Evolutionary conservation across 345 rosid species (phyloP), one percentile per base, ranked within the genome.

Genomic region (Geranium brycei): DNA sequence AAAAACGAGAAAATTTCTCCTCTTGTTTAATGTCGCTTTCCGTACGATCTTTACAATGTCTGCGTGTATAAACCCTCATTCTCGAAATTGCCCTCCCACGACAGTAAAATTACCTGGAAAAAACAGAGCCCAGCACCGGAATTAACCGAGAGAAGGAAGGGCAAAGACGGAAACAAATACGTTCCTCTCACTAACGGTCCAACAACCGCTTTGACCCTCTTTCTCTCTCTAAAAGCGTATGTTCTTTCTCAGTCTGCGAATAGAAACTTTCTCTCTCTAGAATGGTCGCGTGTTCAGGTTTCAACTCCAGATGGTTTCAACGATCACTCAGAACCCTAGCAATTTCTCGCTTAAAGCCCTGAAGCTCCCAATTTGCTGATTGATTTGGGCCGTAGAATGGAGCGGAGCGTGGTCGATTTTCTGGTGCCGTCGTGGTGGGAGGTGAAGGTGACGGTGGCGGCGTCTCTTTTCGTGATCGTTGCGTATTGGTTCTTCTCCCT

Each of bases 351-450:
- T 47, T 13, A 11, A 7, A 47, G 11, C 53, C 53, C 53, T 47
- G 11, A 47, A 35, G 7, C 41, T 35, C 41, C 41, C 41, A 3
- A 35, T 1, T 47, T 47, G 3, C 15, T 47, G 53, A 47, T 47
- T 13, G 53, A 47, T 47, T 47, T 47, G 14, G 11, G 8, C 6
- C 3, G 47, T 38, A 38, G 11, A 47, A 53, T 58, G 70, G 65
- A 60, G 23, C 63, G 40, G 71, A 31, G 19, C 30, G 61, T 74
- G 82, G 66, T 80, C 57, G 86, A 73, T 64, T 69, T 81, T 62
- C 73, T 92, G 73, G 62, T 89, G 57, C 99, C 95, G 51, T 87
- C 97, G 3, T 74, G 82, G 84, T 92, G 97, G 99, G 97, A 93
- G 84, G 61, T 89, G 72, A 65, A 85, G 69, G 91, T 93, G 38